Base-by-base conservation (phyloP, 495 filamentous ascomycete species). In the Podospora didyma region DNA sequence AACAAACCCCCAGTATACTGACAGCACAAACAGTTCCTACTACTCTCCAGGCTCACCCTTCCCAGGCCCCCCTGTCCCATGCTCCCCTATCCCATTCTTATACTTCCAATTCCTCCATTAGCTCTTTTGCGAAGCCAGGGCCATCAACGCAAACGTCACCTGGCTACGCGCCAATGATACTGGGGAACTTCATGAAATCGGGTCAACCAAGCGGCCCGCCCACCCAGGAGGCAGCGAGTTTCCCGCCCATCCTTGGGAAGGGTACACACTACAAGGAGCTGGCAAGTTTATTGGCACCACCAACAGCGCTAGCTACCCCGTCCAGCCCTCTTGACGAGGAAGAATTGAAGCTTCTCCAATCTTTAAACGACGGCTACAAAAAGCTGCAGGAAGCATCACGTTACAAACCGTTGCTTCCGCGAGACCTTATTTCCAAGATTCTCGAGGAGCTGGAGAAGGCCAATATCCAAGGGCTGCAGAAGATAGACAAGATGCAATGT, bases 401-500 rank as follows among this genome's bases (percentile, higher is more conserved):
- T 14, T n/a, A 37, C 19, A 42, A 41, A 14, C 46, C 54, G 14
- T 17, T 21, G 2, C 2, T 3, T 7, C 46, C 54, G 7, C n/a
- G 31, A 14, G 21, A 58, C 37, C 7, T 45, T 1, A 2, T 57
- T 6, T 34, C 48, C 7, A 17, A 10, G 10, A 44, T 61, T 35
- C 34, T 17, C 20, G 39, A 21, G 24, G 42, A 51, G 20, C 35
- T 57, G 28, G 34, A 26, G n/a, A 45, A 24, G 17, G 11, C 2
- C 24, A 19, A 14, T 21, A 14, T 42, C 37, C 7, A 23, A 5
- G 52, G 52, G 16, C 53, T 66, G 14, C 63, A 58, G 4, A 47
- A 49, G 44, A 42, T 62, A 53, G 61, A 62, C 39, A 62, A 66
- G 23, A 24, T 64, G n/a, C 63, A 60, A 24, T 26, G 46, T 24